Base-by-base conservation (phyloP, 1,284 basidiomycete species). In the Mycosarcoma maydis region DNA sequence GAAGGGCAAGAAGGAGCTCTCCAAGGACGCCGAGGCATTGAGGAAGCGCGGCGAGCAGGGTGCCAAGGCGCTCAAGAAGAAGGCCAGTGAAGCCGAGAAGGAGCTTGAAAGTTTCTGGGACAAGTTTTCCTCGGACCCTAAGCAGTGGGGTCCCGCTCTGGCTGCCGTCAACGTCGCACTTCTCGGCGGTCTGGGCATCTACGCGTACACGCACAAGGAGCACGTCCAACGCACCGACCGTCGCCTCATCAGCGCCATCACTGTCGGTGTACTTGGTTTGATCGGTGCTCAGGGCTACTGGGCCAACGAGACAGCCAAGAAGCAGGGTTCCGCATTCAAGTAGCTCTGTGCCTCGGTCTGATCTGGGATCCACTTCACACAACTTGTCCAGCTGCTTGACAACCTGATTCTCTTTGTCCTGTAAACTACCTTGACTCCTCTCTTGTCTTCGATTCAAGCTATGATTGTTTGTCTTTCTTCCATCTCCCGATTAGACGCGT, bases 71-170 rank as follows among this genome's bases (percentile, higher is more conserved):
- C 16, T 67, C 14, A 57, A 70, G 57, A 60, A 70, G 41, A 69
- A 55, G 32, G 72, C 71, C 6, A 55, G 54, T 34, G 67, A 75
- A 49, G 77, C 75, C 24, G 73, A 73, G 42, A 76, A 78, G 73
- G 55, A 76, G 40, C 39, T 73, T 33, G 58, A 74, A 54, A 51
- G 59, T 34, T 64, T 55, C 54, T 76, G 75, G 76, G 44, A 68
- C 40, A 43, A 59, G 33, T 79, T 81, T 62, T 75, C 73, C 26
- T 50, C 42, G 58, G 71, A 79, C 42, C 78, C 78, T 45, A 71
- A 74, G 60, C 72, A 73, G 59, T 81, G 80, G 80, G 67, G 58
- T 38, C 62, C 78, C 24, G 58, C 77, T 3, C 76, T 81, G 24
- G 75, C 74, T 41, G 74, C 69, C n/a, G 67, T 77, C 56, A 80